Evolutionary conservation across 164 flowering plant genomes (phyloP), one percentile per base, ranked within the genome.

Genomic region (Echeveria elegans): DNA sequence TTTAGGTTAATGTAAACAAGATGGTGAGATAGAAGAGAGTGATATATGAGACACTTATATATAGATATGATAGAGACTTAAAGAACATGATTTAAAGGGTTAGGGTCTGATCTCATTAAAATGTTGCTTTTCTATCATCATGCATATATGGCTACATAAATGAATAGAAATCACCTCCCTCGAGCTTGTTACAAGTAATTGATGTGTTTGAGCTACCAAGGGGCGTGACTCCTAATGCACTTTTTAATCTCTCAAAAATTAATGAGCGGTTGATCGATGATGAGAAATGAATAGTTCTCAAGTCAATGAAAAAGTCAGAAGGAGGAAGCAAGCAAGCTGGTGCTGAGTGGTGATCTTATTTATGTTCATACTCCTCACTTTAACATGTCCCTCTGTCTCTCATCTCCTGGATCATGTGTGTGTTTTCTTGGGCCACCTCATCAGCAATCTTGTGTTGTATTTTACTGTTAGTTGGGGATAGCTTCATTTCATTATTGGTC

Each of bases 381-480:
- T 29, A 56, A 29, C 28, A 26, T 56, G 61, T 28, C 61, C 61
- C 32, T 26, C 61, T 56, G 61, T 14, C 15, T 38, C 19, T 53
- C 19, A 34, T 56, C 61, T 56, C 61, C 61, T 56, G 61, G 61
- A 56, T 56, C 61, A 56, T 56, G 61, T 56, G 60, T 53, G 61
- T 56, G 32, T 56, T 56, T 28, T 56, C 61, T 56, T 14, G 32
- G 61, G 61, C 61, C 61, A 56, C 61, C 32, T 56, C 59, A 24
- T 53, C 32, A 28, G 19, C 61, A 28, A 56, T 56, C 61, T 11
- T 56, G 61, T 56, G 61, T 28, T 56, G 61, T 26, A 15, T 26
- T 47, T 47, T n/a, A n/a, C 47, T 43, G 47, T 56, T 56, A 56
- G 61, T 56, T 56, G 61, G 61, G 61, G 18, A 26, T 26, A 26